Evolutionary conservation across 139 green algal species (phyloP).

Genomic region (Chlorella ohadii): DNA sequence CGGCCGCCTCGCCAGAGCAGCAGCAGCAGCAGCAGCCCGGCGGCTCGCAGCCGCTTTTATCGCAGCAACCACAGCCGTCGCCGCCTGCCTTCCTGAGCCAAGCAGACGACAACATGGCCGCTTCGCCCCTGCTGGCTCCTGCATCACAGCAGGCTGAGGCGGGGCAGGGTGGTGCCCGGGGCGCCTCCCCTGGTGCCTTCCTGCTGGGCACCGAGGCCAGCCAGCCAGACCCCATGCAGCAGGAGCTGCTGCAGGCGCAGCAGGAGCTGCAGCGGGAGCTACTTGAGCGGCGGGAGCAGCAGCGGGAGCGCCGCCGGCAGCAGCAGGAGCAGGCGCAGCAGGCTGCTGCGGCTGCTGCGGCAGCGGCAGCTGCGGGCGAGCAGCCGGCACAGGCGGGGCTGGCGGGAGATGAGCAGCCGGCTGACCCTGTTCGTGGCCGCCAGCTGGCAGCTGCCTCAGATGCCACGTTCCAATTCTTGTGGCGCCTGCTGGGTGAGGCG

Average conservation of each 20-base stretch:
- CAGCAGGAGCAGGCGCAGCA: slow-evolving; percentile 1
- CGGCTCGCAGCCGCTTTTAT: background rate
- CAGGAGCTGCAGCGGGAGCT: slow-evolving; percentile 12
- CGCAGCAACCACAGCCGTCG: background rate
- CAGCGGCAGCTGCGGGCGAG: background rate
- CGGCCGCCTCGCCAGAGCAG: background rate
- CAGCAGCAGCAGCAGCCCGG: slow-evolving; percentile 6
- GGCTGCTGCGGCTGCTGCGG: background rate
- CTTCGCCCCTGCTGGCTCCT: background rate
- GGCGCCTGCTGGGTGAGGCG: slow-evolving; percentile 9
- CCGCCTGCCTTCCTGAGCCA: slow-evolving; percentile 14
- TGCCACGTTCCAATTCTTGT: slow-evolving; percentile 12
- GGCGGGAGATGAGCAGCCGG: background rate
- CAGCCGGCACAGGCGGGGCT: background rate
- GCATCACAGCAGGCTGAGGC: slow-evolving; percentile 10
- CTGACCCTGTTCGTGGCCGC: background rate
- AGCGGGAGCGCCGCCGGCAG: slow-evolving; percentile 24
- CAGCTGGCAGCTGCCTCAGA: slow-evolving; percentile 1
- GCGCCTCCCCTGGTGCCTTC: background rate
- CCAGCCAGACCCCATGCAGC: slow-evolving; percentile 26
- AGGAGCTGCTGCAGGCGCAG: background rate
- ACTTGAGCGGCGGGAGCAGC: slow-evolving; percentile 1
- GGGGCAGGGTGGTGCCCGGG: too few relatives aligned
- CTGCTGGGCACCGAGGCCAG: slow-evolving; percentile 16
- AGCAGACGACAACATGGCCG: slow-evolving; percentile 13